Evolutionary conservation across 2,329 filamentous ascomycete species (phyloP), one percentile per base, ranked within the genome.

Genomic region (Rutstroemia sp.): DNA sequence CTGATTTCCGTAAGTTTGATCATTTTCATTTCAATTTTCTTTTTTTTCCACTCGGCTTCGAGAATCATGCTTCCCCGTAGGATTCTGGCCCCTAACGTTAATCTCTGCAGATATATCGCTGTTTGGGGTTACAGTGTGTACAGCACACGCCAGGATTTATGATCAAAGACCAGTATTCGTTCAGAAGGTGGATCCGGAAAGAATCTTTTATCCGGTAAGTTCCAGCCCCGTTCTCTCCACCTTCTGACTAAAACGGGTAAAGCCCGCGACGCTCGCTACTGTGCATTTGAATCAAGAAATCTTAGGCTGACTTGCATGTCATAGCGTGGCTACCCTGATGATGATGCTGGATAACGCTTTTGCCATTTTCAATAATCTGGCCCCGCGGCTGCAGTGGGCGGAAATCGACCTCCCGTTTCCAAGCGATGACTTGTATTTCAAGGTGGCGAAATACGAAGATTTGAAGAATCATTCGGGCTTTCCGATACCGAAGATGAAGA

Each of bases 351-450:
- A 69, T 49, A 63, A 64, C 48, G 60, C 61, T 5, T 68, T 67
- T 60, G 66, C 63, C 6, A 66, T 69, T 17, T 68, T 69, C 56
- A 67, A 69, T 52, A 69, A 69, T 36, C 60, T 67, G 2, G 38
- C 65, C 5, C 62, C 65, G 9, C 60, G 64, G n/a, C 58, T 68
- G 17, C 66, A 69, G 56, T 69, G 67, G 67, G 54, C 65, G 2
- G 67, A 69, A 57, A 57, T 68, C 6, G 67, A 67, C 48, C 58
- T 67, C 3, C 58, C 61, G 2, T 66, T 69, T 50, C 63, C 66
- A 5, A 61, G 60, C 40, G 64, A 67, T 25, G 64, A 67, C 21
- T 25, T 45, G 1, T 68, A 60, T 36, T 69, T 69, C 54, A 59
- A 59, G 23, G 40, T 59, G 7, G 55, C 63, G 34, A 68, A 59